phyloP scores from a whole-genome alignment of 805 yeast species.

The Lachancea kluyveri region DNA sequence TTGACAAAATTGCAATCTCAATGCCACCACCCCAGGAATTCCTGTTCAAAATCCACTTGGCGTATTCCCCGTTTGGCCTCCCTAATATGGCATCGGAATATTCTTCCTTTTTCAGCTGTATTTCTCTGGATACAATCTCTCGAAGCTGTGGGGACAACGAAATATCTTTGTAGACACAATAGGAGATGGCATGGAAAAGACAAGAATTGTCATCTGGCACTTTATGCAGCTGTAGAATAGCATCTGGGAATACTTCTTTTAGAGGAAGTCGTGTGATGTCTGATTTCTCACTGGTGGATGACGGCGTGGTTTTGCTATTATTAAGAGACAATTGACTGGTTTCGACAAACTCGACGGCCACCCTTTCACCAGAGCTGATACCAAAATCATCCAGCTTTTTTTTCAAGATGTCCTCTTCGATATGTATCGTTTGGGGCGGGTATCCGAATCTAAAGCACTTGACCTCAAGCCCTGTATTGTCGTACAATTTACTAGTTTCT shows the following conservation, averaged over 20 bases:
- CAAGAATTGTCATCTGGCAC: constrained; percentile 79
- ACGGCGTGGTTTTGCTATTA: too few species aligned
- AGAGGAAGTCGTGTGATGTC: too few species aligned
- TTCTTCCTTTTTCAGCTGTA: constrained; percentile 36
- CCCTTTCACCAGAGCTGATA: constrained; percentile 53
- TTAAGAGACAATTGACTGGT: too few species aligned
- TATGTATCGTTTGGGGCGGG: constrained; percentile 48
- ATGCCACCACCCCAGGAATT: constrained; percentile 84
- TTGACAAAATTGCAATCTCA: constrained; percentile 58
- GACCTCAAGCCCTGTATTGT: too few species aligned
- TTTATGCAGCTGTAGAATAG: constrained; percentile 40
- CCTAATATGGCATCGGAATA: constrained; percentile 58
- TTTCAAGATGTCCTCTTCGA: constrained; percentile 15
- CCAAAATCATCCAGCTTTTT: constrained; percentile 36
- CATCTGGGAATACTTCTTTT: constrained; percentile 4
- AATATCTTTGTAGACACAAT: constrained; percentile 39
- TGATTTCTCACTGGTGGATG: too few species aligned
- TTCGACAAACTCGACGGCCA: constrained; percentile 32
- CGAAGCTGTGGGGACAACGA: constrained; percentile 46
- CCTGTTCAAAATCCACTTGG: constrained; percentile 52
- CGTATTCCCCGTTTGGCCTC: constrained; percentile 40
- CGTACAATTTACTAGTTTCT: too few species aligned
- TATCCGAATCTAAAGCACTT: constrained; percentile 45
- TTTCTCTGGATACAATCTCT: constrained; percentile 41
- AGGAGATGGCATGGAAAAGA: constrained; percentile 59